Evolutionary conservation across 2,329 filamentous ascomycete genomes (phyloP).

Genomic region (Paraphoma sp.): DNA sequence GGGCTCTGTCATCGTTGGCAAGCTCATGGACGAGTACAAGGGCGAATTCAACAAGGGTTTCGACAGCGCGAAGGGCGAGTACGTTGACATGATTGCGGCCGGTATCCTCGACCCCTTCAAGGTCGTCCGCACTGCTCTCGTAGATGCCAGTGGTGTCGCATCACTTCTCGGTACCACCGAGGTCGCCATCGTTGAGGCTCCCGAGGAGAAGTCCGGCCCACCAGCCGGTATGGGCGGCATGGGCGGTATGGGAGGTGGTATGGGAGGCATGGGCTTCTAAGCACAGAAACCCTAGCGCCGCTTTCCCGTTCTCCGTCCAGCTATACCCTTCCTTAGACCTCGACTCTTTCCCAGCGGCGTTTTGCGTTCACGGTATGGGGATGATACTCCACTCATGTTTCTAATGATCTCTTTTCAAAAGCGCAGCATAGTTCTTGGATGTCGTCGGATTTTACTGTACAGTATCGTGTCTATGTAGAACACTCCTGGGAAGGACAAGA

Average conservation of each 20-base stretch:
- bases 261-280: constrained; percentile 62
- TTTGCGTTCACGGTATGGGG: constrained; percentile 44
- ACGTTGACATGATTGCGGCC: constrained; percentile 95
- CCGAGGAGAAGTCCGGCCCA: constrained; percentile 78
- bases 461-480: constrained; percentile 46
- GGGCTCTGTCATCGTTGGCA: constrained; percentile 95
- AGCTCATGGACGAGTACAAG: constrained; percentile 93
- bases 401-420: constrained; percentile 37
- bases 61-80: constrained; percentile 95
- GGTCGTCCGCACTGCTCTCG: constrained; percentile 95
- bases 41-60: constrained; percentile 97
- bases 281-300: constrained; percentile 23
- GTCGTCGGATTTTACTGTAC: constrained; percentile 40
- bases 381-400: constrained; percentile 47
- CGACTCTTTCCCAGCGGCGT: constrained; percentile 37
- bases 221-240: constrained; percentile 63
- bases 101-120: constrained; percentile 99
- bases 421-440: constrained; percentile 42
- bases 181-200: constrained; percentile 94
- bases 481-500: constrained; percentile 34
- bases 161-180: constrained; percentile 97
- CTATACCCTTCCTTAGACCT: constrained; percentile 43
- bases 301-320: constrained; percentile 36
- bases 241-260: constrained; percentile 59
- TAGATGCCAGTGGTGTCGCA: constrained; percentile 94